phyloP scores from a whole-genome alignment of 441 rosid genomes.

The Gossypium laxum region DNA sequence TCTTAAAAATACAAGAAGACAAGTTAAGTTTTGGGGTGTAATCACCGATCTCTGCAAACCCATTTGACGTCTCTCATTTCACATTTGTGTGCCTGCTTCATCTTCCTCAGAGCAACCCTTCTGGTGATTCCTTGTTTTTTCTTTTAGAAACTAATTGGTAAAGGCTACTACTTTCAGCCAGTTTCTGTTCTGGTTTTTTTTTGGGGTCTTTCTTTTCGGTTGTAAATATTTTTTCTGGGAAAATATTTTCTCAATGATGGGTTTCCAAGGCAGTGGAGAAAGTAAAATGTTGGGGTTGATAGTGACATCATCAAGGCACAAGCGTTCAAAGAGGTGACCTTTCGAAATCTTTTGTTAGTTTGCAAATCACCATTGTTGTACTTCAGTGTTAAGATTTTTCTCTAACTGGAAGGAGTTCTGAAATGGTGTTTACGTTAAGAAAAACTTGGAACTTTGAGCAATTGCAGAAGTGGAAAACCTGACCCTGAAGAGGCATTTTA shows the following conservation, averaged over 20 bases:
- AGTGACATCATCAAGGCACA: conserved; percentile 1
- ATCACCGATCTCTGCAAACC: conserved; percentile 1
- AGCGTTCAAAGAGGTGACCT: conserved; percentile 11
- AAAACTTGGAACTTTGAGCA: conserved; percentile 21
- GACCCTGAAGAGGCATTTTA: neutral
- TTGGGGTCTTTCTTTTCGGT: neutral
- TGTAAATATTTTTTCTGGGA: neutral
- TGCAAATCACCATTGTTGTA: conserved; percentile 2
- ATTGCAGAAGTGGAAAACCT: conserved; percentile 11
- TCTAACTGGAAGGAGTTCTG: conserved; percentile 23
- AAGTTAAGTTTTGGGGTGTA: conserved; percentile 34
- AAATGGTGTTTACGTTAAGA: neutral
- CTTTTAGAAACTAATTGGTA: conserved; percentile 5
- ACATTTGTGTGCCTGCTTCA: conserved; percentile 9
- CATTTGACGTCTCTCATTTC: neutral
- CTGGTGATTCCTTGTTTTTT: neutral
- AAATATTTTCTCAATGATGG: conserved; percentile 28
- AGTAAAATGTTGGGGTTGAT: conserved; percentile 22
- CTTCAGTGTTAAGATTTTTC: conserved; percentile 5
- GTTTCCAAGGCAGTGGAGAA: conserved; percentile 37
- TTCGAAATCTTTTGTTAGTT: conserved; percentile 15
- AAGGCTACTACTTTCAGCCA: neutral
- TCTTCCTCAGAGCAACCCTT: conserved; percentile 7
- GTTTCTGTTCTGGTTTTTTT: neutral
- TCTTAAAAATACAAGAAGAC: conserved; percentile 28